Percentiles rank a stretch among this genome's conserved stretches.
Conservation (phyloP, 192 early-diverging fungal genomes). For the Coemansia sp. region DNA sequence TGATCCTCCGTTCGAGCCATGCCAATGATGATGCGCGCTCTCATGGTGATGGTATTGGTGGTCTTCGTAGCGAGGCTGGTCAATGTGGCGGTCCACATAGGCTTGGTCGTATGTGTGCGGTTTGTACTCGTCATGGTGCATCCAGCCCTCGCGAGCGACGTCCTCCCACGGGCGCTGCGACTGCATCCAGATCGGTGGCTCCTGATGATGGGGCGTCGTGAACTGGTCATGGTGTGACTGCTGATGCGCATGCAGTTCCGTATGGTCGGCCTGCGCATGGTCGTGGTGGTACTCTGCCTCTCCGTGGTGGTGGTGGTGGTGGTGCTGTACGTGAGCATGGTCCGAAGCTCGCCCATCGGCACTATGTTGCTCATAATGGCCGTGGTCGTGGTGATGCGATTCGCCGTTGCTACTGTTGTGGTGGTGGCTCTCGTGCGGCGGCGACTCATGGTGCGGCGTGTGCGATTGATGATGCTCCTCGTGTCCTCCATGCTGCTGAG, state of each 20-base stretch:
- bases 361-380: neutral
- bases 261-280: neutral
- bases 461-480: neutral
- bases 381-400: slow-evolving; percentile 1
- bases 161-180: slow-evolving; percentile 62
- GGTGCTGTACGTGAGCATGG: neutral
- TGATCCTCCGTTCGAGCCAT: neutral
- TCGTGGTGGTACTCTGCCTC: neutral
- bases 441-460: neutral
- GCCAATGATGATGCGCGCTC: neutral
- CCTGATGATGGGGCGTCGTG: neutral
- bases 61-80: slow-evolving; percentile 21
- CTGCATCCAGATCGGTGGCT: slow-evolving; percentile 47
- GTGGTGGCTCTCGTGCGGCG: neutral
- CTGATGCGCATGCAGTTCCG: neutral
- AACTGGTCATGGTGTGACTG: neutral
- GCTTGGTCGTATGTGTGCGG: slow-evolving; percentile 57
- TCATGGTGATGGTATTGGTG: slow-evolving; percentile 4
- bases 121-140: slow-evolving; percentile 55
- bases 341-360: neutral
- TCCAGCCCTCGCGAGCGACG: slow-evolving; percentile 58
- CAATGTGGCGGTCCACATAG: slow-evolving; percentile 52
- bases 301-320: neutral
- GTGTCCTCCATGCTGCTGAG: neutral
- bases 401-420: neutral